Percentiles rank a stretch among this genome's conserved stretches.
These are phyloP conservation scores for Silene coronaria DNA, from an alignment of 179 eudicot species.

Conservation along the genomic window DNA sequence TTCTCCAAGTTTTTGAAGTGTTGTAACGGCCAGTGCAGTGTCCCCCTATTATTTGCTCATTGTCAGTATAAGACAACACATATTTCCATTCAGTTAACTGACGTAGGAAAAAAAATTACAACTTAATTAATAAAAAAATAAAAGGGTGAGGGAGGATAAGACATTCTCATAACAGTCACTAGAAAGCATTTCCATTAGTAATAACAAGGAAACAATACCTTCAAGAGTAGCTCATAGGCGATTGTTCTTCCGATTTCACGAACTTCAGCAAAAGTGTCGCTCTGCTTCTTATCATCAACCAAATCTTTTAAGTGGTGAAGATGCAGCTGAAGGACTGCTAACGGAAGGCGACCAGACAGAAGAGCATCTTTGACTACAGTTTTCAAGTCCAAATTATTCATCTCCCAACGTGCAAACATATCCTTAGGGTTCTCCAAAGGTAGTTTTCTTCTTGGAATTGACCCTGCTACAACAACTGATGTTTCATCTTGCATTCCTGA, in stretches of 20 bases:
- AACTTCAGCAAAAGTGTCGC: slow-evolving; percentile 80
- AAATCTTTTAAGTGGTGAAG: slow-evolving; percentile 51
- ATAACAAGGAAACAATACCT: slow-evolving; percentile 45
- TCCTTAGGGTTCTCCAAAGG: slow-evolving; percentile 77
- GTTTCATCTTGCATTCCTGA: slow-evolving; percentile 34
- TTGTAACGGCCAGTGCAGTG: slow-evolving; percentile 68
- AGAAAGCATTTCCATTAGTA: slow-evolving; percentile 11
- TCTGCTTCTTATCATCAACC: slow-evolving; percentile 46
- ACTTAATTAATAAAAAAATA: background rate
- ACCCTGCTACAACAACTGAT: slow-evolving; percentile 37
- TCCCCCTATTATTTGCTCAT: slow-evolving; percentile 61
- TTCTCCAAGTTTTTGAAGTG: slow-evolving; percentile 93
- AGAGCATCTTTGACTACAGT: slow-evolving; percentile 83
- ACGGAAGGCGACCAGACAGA: slow-evolving; percentile 87
- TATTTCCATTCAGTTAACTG: background rate
- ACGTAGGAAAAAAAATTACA: background rate
- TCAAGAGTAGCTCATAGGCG: slow-evolving; percentile 74
- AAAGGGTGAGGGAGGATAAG: background rate
- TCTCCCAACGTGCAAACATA: slow-evolving; percentile 95
- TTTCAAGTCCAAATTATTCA: slow-evolving; percentile 68
- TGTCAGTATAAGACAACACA: slow-evolving; percentile 19
- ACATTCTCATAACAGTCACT: background rate
- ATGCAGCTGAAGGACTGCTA: slow-evolving; percentile 95
- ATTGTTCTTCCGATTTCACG: slow-evolving; percentile 84
- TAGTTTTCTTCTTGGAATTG: slow-evolving; percentile 30